Evolutionary conservation across 2,329 filamentous ascomycete genomes (phyloP).

Genomic region (Calonectria montana): DNA sequence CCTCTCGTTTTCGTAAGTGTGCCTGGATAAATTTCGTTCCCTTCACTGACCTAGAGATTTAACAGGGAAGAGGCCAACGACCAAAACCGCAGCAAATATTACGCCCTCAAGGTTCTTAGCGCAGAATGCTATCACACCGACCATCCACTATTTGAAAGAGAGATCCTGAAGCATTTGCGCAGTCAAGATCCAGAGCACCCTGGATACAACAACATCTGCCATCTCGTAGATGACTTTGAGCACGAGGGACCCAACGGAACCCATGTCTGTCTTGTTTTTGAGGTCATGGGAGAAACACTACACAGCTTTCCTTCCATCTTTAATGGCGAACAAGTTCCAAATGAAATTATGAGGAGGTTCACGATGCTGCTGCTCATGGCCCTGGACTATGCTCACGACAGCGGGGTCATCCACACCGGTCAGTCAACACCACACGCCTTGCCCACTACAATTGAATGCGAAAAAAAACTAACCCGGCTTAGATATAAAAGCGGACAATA

Average conservation of each 20-base stretch:
- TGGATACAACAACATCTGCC: conserved; percentile 38
- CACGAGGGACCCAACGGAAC: conserved; percentile 44
- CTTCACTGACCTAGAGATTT: neutral
- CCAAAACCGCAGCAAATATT: conserved; percentile 30
- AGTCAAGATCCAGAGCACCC: neutral
- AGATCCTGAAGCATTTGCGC: conserved; percentile 36
- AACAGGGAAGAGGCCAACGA: neutral
- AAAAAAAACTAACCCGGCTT: neutral
- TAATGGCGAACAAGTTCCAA: conserved; percentile 15
- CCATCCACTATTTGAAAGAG: conserved; percentile 21
- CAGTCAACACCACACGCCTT: neutral
- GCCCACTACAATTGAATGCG: neutral
- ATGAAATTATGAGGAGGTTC: conserved; percentile 22
- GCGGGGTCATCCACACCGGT: conserved; percentile 35
- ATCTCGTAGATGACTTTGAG: conserved; percentile 39
- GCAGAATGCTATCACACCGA: conserved; percentile 33
- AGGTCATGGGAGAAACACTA: conserved; percentile 43
- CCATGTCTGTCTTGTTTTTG: conserved; percentile 45
- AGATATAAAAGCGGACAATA: neutral
- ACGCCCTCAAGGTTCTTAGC: conserved; percentile 47
- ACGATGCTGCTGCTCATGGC: conserved; percentile 30
- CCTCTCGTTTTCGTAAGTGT: conserved; percentile 11
- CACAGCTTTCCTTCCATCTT: conserved; percentile 27
- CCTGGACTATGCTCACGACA: conserved; percentile 32
- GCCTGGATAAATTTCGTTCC: neutral